Conservation (phyloP, 2,329 filamentous ascomycete species). For the Hypoxylon sp. region DNA sequence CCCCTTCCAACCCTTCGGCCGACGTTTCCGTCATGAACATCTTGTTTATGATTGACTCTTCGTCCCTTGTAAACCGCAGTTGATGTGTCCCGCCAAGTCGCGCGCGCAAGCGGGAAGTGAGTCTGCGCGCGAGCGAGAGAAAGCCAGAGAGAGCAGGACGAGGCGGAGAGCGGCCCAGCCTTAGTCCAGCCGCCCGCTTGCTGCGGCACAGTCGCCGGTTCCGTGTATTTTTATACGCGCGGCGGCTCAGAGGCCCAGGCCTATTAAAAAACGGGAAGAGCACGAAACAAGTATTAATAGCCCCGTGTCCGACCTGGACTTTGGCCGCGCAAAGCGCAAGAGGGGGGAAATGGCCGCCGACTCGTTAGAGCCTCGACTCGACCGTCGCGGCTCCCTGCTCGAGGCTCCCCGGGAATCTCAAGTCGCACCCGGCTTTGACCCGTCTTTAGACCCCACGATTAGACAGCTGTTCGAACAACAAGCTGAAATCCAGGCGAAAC, state of each 20-base stretch:
- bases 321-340: conserved; percentile 37
- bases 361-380: conserved; percentile 53
- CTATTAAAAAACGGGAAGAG: conserved; percentile 27
- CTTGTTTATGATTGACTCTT: conserved; percentile 42
- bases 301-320: conserved; percentile 29
- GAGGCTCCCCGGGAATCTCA: conserved; percentile 50
- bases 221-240: conserved; percentile 34
- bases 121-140: conserved; percentile 42
- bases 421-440: conserved; percentile 55
- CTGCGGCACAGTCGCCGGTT: conserved; percentile 44
- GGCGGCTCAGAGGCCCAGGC: conserved; percentile 26
- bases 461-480: conserved; percentile 66
- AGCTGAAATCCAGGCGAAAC: conserved; percentile 67
- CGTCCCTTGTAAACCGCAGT: conserved; percentile 49
- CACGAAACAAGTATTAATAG: conserved; percentile 15
- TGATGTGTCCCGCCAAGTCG: conserved; percentile 52
- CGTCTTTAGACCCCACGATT: conserved; percentile 62
- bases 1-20: conserved; percentile 34
- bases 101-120: conserved; percentile 44
- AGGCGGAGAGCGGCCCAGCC: conserved; percentile 48
- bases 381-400: conserved; percentile 54
- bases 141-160: conserved; percentile 43
- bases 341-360: conserved; percentile 52
- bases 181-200: conserved; percentile 40
- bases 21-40: conserved; percentile 46